Percentiles rank a stretch among this genome's conserved stretches.
phyloP scores from a whole-genome alignment of 306 rosid species.

The Crataegus laevigata region DNA sequence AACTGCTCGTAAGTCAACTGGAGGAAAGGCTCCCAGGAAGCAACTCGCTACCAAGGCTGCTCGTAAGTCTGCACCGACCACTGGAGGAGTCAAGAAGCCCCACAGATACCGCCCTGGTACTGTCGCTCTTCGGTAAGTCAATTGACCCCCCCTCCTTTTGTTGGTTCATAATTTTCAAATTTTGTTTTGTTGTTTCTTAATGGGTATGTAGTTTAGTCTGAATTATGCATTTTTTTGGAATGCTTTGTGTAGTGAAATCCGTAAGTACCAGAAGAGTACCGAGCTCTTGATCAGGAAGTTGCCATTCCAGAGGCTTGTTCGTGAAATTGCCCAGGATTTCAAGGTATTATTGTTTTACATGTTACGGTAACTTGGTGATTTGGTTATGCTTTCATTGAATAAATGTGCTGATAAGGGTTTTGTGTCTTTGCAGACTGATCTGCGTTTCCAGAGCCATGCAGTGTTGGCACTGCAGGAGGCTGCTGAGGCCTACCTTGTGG shows the following conservation, averaged over 20 bases:
- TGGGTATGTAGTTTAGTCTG: background rate
- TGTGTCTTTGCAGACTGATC: slow-evolving; percentile 54
- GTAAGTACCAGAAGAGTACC: slow-evolving; percentile 93
- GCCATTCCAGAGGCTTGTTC: slow-evolving; percentile 91
- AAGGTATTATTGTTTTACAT: slow-evolving; percentile 34
- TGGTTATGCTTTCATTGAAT: fast-evolving
- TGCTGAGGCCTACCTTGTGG: slow-evolving; percentile 63
- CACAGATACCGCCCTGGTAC: slow-evolving; percentile 96
- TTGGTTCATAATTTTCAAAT: fast-evolving
- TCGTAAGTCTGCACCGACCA: slow-evolving; percentile 93
- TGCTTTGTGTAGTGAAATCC: slow-evolving; percentile 53
- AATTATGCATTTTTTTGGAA: background rate
- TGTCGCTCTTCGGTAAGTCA: slow-evolving; percentile 73
- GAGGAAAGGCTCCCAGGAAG: slow-evolving; percentile 97
- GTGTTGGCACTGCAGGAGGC: slow-evolving; percentile 91
- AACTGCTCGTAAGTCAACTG: slow-evolving; percentile 93
- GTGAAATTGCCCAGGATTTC: slow-evolving; percentile 93
- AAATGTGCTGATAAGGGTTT: background rate
- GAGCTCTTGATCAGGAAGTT: slow-evolving; percentile 83
- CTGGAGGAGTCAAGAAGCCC: slow-evolving; percentile 96
- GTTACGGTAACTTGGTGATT: too few species aligned
- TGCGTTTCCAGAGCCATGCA: slow-evolving; percentile 96
- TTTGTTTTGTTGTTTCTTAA: background rate
- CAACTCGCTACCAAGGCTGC: slow-evolving; percentile 99
- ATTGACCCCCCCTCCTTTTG: background rate